phyloP scores from a whole-genome alignment of 1,139 yeast species.

The Geotrichum carabidarum region DNA sequence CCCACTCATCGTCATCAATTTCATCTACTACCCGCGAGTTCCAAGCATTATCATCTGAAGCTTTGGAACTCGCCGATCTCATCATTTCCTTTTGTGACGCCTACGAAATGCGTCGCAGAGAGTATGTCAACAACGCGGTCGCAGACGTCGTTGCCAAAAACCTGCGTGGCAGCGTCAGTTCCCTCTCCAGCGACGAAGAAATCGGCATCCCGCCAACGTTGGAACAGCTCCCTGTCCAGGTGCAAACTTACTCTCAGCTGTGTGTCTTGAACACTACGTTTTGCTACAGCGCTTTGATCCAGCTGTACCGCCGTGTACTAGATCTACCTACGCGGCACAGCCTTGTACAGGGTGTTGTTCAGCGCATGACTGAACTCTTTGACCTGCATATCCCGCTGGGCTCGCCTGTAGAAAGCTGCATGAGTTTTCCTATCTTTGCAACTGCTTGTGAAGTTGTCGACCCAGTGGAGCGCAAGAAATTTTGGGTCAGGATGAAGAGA shows the following conservation, averaged over 20 bases:
- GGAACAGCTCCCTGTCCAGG: constrained; percentile 13
- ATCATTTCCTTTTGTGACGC: constrained; percentile 27
- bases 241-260: constrained; percentile 40
- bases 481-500: constrained; percentile 39
- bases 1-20: constrained; percentile 21
- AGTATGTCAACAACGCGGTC: constrained; percentile 19
- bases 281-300: constrained; percentile 49
- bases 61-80: constrained; percentile 27
- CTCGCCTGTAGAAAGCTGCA: constrained; percentile 49
- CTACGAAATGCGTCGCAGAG: constrained; percentile 21
- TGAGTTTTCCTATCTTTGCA: constrained; percentile 50
- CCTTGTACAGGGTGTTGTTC: constrained; percentile 45
- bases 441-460: constrained; percentile 52
- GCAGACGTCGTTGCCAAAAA: constrained; percentile 4
- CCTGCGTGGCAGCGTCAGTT: neutral
- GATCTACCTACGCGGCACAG: constrained; percentile 43
- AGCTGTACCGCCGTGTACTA: constrained; percentile 49
- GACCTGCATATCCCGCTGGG: constrained; percentile 42
- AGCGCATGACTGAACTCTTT: constrained; percentile 39
- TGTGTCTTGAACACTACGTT: constrained; percentile 49
- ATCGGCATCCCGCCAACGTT: neutral
- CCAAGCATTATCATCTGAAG: constrained; percentile 26
- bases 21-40: constrained; percentile 20
- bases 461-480: constrained; percentile 37
- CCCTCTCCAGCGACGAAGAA: neutral